Evolutionary conservation across 306 rosid species (phyloP).

Genomic region (Fagus sylvatica): DNA sequence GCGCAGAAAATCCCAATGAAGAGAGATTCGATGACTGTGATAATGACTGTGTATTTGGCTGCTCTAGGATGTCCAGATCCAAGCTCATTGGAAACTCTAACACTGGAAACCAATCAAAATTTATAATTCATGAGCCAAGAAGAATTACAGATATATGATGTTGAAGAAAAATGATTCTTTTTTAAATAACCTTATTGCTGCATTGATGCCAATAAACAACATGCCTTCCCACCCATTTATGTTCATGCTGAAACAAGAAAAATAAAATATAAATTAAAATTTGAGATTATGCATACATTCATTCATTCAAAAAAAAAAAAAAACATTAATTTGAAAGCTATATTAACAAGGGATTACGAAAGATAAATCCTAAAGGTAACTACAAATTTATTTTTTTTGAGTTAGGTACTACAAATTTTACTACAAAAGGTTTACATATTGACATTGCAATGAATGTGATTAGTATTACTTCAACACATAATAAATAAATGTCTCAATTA

Average conservation of each 20-base stretch:
- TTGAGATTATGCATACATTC: not conserved
- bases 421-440: too few relatives aligned
- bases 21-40: constrained; percentile 59
- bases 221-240: constrained; percentile 97
- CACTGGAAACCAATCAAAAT: constrained; percentile 39
- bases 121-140: not conserved
- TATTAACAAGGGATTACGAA: not conserved
- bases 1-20: constrained; percentile 64
- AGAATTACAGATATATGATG: not conserved
- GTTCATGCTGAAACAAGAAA: constrained; percentile 72
- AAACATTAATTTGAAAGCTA: not conserved
- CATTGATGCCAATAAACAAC: constrained; percentile 92
- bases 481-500: not conserved
- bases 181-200: constrained; percentile 76
- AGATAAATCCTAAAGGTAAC: too few relatives aligned
- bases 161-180: not conserved
- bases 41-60: constrained; percentile 68
- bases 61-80: constrained; percentile 93
- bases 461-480: not conserved
- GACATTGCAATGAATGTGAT: too few relatives aligned
- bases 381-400: too few relatives aligned
- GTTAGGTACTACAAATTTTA: too few relatives aligned
- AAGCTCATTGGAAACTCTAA: constrained; percentile 89
- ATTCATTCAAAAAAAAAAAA: not conserved
- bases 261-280: not conserved